These are phyloP conservation scores for Plectosphaerella plurivora DNA, from an alignment of 2,329 filamentous ascomycete species.

Conservation along the genomic window DNA sequence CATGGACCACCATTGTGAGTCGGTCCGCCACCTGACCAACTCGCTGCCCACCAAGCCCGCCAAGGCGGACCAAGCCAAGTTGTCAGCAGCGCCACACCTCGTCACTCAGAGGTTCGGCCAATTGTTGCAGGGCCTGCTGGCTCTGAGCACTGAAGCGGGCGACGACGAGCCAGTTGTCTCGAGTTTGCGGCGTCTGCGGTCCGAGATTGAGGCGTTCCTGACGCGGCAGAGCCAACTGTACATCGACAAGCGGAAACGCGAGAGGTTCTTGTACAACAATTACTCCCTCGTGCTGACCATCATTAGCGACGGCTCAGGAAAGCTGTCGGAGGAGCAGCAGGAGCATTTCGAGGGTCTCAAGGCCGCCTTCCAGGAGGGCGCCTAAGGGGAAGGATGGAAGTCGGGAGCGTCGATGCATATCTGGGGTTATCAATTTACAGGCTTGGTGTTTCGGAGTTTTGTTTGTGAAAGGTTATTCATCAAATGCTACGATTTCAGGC, in stretches of 20 bases:
- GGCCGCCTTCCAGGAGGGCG: slow-evolving; percentile 48
- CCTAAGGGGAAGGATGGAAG: slow-evolving; percentile 10
- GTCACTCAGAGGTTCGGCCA: slow-evolving; percentile 95
- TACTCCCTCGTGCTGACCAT: slow-evolving; percentile 94
- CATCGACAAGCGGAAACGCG: slow-evolving; percentile 73
- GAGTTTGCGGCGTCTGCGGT: slow-evolving; percentile 70
- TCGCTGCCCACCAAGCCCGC: slow-evolving; percentile 41
- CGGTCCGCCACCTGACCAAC: slow-evolving; percentile 61
- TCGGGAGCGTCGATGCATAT: slow-evolving; percentile 1
- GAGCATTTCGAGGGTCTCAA: slow-evolving; percentile 68
- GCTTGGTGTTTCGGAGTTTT: too few relatives aligned
- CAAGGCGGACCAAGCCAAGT: slow-evolving; percentile 44
- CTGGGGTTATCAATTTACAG: too few relatives aligned
- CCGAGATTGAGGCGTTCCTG: slow-evolving; percentile 80
- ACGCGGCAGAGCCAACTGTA: slow-evolving; percentile 71
- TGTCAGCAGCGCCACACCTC: slow-evolving; percentile 81
- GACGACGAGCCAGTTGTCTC: slow-evolving; percentile 90
- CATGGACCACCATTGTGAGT: slow-evolving; percentile 91
- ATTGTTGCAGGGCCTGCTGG: slow-evolving; percentile 78
- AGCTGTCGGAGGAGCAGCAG: slow-evolving; percentile 70
- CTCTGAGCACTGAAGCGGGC: slow-evolving; percentile 81
- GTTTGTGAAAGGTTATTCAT: too few relatives aligned
- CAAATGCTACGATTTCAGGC: too few relatives aligned
- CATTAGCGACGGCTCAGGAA: slow-evolving; percentile 71
- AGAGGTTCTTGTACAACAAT: slow-evolving; percentile 92